These are phyloP conservation scores for Exophiala aquamarina DNA, from an alignment of 2,329 filamentous ascomycete species.

Conservation along the genomic window DNA sequence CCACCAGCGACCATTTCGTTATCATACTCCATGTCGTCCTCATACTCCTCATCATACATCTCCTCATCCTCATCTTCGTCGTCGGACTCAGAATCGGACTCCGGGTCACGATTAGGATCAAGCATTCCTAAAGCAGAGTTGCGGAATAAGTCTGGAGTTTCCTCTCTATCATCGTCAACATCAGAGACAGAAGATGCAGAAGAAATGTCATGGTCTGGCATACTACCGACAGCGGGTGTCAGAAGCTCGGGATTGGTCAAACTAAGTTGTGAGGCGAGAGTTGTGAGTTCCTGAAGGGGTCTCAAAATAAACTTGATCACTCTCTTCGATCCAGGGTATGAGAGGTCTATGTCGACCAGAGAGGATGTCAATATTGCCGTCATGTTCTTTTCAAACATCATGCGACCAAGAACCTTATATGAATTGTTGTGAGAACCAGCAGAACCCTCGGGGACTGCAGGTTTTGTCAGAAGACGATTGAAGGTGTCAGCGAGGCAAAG, in stretches of 20 bases:
- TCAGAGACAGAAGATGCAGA: conserved; percentile 89
- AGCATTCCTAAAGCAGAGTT: conserved; percentile 96
- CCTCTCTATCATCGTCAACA: conserved; percentile 80
- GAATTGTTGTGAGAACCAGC: conserved; percentile 49
- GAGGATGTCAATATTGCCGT: conserved; percentile 84
- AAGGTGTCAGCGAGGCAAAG: conserved; percentile 88
- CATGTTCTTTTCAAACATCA: conserved; percentile 99
- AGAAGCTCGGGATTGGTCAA: conserved; percentile 64
- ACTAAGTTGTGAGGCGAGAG: conserved; percentile 82
- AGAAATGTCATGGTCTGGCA: conserved; percentile 82
- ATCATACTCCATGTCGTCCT: conserved; percentile 89
- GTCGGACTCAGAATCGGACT: conserved; percentile 66
- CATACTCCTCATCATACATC: conserved; percentile 90
- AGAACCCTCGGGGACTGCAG: conserved; percentile 61
- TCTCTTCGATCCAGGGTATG: conserved; percentile 88
- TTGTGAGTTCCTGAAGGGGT: conserved; percentile 82
- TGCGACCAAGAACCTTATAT: conserved; percentile 79
- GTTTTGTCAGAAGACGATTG: conserved; percentile 83
- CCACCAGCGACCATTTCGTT: conserved; percentile 66
- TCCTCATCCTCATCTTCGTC: conserved; percentile 74
- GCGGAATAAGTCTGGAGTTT: conserved; percentile 94
- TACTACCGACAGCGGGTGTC: conserved; percentile 65
- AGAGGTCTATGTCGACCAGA: conserved; percentile 92
- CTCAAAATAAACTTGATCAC: conserved; percentile 95
- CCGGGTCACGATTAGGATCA: conserved; percentile 76